These are phyloP conservation scores for Trichoderma simmonsii DNA, from an alignment of 2,329 filamentous ascomycete genomes.

Conservation along the genomic window DNA sequence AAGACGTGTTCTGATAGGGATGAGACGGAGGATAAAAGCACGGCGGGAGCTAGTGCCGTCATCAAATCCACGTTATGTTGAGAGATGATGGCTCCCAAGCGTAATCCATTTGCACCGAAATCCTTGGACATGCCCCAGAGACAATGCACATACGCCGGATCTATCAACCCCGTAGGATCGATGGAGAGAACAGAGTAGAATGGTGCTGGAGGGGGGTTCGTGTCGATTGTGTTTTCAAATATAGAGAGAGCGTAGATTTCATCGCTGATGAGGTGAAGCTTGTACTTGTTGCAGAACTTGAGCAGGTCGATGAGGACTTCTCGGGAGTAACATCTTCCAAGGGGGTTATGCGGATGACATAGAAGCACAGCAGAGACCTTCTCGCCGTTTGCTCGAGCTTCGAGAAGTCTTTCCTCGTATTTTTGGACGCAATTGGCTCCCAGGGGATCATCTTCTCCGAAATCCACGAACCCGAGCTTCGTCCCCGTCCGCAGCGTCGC, in stretches of 20 bases:
- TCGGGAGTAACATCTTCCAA: slow-evolving; percentile 47
- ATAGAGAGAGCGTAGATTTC: slow-evolving; percentile 52
- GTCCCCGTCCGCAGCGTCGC: slow-evolving; percentile 41
- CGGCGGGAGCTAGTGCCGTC: slow-evolving; percentile 34
- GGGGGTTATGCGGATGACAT: slow-evolving; percentile 50
- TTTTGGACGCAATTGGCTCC: slow-evolving; percentile 37
- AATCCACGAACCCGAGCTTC: slow-evolving; percentile 42
- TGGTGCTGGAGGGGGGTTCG: slow-evolving; percentile 24
- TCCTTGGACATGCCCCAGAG: slow-evolving; percentile 48
- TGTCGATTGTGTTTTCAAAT: slow-evolving; percentile 40
- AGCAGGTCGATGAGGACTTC: slow-evolving; percentile 40
- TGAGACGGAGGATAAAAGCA: slow-evolving; percentile 44
- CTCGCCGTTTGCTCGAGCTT: slow-evolving; percentile 37
- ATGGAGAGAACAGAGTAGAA: slow-evolving; percentile 49
- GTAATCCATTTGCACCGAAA: slow-evolving; percentile 56
- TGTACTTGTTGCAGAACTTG: slow-evolving; percentile 45
- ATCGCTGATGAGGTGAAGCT: slow-evolving; percentile 51
- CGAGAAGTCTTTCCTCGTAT: slow-evolving; percentile 44
- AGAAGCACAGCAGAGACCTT: slow-evolving; percentile 48
- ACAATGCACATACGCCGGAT: slow-evolving; percentile 49
- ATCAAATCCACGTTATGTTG: slow-evolving; percentile 42
- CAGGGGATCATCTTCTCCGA: slow-evolving; percentile 44
- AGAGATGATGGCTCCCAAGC: slow-evolving; percentile 49
- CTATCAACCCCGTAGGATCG: slow-evolving; percentile 42
- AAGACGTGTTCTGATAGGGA: slow-evolving; percentile 42